Percentiles rank a stretch among this genome's conserved stretches.
phyloP scores from a whole-genome alignment of 352 stramenopile species.

The Elongisporangium senticosum region DNA sequence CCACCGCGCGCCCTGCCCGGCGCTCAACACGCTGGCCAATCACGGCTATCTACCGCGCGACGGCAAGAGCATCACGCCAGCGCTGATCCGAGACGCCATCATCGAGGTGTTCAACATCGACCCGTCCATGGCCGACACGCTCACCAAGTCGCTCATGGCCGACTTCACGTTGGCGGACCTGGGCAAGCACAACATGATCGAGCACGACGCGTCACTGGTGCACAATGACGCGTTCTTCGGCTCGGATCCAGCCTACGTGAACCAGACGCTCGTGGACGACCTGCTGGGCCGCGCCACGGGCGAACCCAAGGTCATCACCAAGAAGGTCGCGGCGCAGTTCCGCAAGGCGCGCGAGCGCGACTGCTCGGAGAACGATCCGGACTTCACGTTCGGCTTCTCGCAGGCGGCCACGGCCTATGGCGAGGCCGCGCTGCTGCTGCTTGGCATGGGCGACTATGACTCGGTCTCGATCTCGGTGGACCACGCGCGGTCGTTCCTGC shows the following conservation, averaged over 20 bases:
- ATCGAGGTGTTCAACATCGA: conserved; percentile 53
- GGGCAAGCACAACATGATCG: conserved; percentile 50
- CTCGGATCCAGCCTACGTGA: conserved; percentile 35
- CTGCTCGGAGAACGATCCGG: conserved; percentile 30
- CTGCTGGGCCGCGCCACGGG: conserved; percentile 28
- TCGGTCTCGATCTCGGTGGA: conserved; percentile 31
- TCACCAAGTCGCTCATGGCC: conserved; percentile 23
- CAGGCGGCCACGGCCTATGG: conserved; percentile 29
- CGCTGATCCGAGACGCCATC: conserved; percentile 20
- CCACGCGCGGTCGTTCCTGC: conserved; percentile 37
- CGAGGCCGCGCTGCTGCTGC: conserved; percentile 39
- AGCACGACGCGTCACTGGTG: conserved; percentile 69
- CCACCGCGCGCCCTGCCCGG: conserved; percentile 31
- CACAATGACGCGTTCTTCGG: conserved; percentile 48
- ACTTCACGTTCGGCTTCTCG: conserved; percentile 39
- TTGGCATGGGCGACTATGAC: conserved; percentile 37
- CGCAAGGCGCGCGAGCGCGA: conserved; percentile 36
- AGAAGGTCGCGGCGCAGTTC: conserved; percentile 30
- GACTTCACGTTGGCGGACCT: conserved; percentile 51
- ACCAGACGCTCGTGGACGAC: conserved; percentile 30
- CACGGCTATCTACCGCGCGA: conserved; percentile 50
- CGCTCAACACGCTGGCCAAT: conserved; percentile 49
- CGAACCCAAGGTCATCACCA: conserved; percentile 22
- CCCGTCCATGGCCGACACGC: conserved; percentile 21
- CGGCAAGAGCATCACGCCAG: conserved; percentile 32